These are phyloP conservation scores for Delonix regia DNA, from an alignment of 306 rosid species.

Conservation along the genomic window DNA sequence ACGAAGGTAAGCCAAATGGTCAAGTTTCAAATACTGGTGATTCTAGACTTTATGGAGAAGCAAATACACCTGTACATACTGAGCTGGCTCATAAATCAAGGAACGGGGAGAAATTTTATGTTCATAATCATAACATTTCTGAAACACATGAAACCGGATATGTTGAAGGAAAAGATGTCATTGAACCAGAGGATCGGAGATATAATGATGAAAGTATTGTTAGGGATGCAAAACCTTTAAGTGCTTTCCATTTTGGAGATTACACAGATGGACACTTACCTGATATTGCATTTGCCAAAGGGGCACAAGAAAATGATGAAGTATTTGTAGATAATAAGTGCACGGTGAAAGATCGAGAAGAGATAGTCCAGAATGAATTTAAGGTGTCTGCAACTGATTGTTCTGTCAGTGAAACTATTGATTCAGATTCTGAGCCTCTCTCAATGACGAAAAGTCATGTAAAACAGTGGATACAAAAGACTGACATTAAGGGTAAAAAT, in stretches of 20 bases:
- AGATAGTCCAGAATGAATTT: constrained; percentile 12
- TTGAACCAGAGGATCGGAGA: constrained; percentile 30
- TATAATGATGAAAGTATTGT: constrained; percentile 15
- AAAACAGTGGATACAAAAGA: background rate
- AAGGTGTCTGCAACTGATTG: constrained; percentile 29
- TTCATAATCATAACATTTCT: background rate
- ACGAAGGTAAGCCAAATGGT: constrained; percentile 23
- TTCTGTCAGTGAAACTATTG: constrained; percentile 44
- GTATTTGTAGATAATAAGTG: background rate
- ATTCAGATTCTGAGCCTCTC: constrained; percentile 23
- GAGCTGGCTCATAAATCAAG: constrained; percentile 25
- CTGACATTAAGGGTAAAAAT: background rate
- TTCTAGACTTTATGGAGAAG: constrained; percentile 2
- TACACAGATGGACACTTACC: background rate
- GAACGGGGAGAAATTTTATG: constrained; percentile 17
- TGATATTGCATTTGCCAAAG: constrained; percentile 19
- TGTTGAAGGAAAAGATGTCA: constrained; percentile 18
- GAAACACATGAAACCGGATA: constrained; percentile 1
- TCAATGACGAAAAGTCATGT: background rate
- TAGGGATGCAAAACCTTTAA: constrained; percentile 22
- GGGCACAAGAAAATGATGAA: constrained; percentile 25
- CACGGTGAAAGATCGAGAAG: constrained; percentile 30
- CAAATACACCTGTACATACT: background rate
- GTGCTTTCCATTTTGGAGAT: constrained; percentile 21
- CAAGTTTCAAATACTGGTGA: constrained; percentile 16